phyloP scores from a whole-genome alignment of 2,329 filamentous ascomycete genomes.

The Meredithiella fracta region DNA sequence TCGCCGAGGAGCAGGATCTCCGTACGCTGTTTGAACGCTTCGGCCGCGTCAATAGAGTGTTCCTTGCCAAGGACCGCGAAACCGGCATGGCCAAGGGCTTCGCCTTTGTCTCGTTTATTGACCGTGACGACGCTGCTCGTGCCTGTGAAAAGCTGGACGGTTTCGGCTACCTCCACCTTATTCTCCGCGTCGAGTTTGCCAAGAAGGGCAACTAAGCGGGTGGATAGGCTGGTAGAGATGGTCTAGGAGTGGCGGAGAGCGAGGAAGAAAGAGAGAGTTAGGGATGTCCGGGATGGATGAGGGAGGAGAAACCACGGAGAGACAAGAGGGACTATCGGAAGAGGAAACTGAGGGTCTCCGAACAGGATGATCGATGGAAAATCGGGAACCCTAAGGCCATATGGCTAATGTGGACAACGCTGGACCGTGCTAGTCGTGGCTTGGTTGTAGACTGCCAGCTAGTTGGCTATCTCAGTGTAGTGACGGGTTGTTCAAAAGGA shows the following conservation, averaged over 20 bases:
- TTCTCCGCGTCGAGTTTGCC: conserved; percentile 73
- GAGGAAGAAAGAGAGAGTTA: neutral
- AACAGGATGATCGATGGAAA: no score
- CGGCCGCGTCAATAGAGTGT: conserved; percentile 90
- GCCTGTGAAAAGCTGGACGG: conserved; percentile 98
- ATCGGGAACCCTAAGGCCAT: no score
- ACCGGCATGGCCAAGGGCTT: conserved; percentile 95
- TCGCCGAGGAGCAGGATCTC: conserved; percentile 89
- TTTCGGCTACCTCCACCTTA: conserved; percentile 76
- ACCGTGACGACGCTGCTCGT: conserved; percentile 74
- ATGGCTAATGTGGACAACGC: no score
- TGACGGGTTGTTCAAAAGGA: neutral
- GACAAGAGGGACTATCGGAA: neutral
- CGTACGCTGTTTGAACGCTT: conserved; percentile 97
- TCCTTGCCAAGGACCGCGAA: conserved; percentile 94
- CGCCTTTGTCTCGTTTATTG: conserved; percentile 93
- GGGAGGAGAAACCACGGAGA: neutral
- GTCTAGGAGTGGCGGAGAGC: neutral
- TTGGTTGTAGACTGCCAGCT: neutral
- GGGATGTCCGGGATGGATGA: neutral
- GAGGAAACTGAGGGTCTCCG: neutral
- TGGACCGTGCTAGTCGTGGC: neutral
- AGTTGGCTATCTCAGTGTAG: neutral
- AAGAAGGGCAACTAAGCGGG: conserved; percentile 33
- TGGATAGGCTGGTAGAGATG: neutral